Evolutionary conservation across 139 green algal species (phyloP).

Genomic region (Coelastrella sp.): DNA sequence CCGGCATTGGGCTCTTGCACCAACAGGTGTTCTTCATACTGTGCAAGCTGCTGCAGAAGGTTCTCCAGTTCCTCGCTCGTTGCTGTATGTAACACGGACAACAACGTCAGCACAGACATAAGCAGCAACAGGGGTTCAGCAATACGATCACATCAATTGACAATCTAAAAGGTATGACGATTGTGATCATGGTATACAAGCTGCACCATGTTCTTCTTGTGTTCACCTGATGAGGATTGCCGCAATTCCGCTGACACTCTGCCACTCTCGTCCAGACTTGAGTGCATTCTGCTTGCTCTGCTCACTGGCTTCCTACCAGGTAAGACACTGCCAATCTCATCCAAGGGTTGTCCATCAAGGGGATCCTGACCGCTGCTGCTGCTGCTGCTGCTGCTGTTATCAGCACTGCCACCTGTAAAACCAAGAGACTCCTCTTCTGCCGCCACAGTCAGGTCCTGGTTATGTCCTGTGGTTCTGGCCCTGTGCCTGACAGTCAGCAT

Average conservation of each 20-base stretch:
- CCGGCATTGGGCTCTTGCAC: background rate
- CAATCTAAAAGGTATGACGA: no score
- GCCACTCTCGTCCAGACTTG: constrained; percentile 13
- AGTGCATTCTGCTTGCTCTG: background rate
- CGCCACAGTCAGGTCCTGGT: no score
- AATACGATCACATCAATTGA: no score
- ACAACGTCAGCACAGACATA: background rate
- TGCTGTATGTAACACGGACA: background rate
- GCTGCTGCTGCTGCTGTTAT: background rate
- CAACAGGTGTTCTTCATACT: constrained; percentile 33
- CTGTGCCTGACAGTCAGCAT: background rate
- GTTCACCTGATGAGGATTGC: constrained; percentile 26
- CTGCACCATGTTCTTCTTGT: background rate
- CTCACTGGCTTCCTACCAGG: background rate
- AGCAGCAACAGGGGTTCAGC: background rate
- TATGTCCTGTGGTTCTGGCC: background rate
- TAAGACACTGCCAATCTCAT: background rate
- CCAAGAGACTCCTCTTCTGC: no score
- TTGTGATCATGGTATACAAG: no score
- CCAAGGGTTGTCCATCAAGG: background rate
- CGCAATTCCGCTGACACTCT: constrained; percentile 30
- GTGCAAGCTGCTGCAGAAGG: constrained; percentile 34
- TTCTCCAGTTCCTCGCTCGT: constrained; percentile 39
- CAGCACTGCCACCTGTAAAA: background rate
- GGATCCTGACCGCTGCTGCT: constrained; percentile 8